A percentile compares a stretch with the other conserved stretches of the same genome.
These are phyloP conservation scores for Pseudogymnoascus sp. DNA, from an alignment of 2,329 filamentous ascomycete species.

Conservation along the genomic window DNA sequence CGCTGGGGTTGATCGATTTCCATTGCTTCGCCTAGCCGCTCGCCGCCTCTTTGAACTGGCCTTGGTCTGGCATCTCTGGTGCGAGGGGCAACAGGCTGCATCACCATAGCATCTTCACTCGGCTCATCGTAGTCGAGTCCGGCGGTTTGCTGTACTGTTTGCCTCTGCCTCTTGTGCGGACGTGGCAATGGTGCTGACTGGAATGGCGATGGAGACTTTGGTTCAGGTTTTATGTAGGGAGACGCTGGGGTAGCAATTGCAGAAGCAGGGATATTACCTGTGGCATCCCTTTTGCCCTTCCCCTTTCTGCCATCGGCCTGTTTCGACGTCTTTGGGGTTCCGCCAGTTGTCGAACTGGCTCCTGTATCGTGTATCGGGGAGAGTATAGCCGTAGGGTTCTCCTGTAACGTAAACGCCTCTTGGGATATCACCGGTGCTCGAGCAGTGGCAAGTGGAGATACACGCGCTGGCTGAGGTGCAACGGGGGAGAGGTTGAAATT, in stretches of 20 bases:
- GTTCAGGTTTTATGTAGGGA: constrained; percentile 56
- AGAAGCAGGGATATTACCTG: constrained; percentile 11
- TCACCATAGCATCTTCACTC: constrained; percentile 33
- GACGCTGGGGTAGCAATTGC: constrained; percentile 35
- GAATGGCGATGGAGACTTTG: constrained; percentile 54
- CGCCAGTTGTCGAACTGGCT: constrained; percentile 49
- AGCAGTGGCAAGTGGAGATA: constrained; percentile 47
- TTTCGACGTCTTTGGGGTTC: constrained; percentile 47
- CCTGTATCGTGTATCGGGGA: constrained; percentile 45
- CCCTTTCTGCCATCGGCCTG: constrained; percentile 43
- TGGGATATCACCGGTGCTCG: constrained; percentile 27
- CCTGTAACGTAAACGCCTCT: constrained; percentile 20
- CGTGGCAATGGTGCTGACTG: constrained; percentile 43
- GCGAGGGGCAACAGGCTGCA: constrained; percentile 14
- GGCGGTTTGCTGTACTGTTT: constrained; percentile 35
- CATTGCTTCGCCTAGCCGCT: neutral
- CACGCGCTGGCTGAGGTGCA: constrained; percentile 68
- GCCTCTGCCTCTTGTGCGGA: constrained; percentile 49
- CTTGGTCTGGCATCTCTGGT: neutral
- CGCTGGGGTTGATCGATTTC: constrained; percentile 4
- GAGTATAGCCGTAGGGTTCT: constrained; percentile 43
- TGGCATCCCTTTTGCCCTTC: constrained; percentile 39
- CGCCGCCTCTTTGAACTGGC: neutral
- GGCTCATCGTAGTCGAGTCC: constrained; percentile 38
- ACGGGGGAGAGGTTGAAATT: constrained; percentile 58